phyloP scores from a whole-genome alignment of 176 grass and related monocot species.

The Triticum monococcum region DNA sequence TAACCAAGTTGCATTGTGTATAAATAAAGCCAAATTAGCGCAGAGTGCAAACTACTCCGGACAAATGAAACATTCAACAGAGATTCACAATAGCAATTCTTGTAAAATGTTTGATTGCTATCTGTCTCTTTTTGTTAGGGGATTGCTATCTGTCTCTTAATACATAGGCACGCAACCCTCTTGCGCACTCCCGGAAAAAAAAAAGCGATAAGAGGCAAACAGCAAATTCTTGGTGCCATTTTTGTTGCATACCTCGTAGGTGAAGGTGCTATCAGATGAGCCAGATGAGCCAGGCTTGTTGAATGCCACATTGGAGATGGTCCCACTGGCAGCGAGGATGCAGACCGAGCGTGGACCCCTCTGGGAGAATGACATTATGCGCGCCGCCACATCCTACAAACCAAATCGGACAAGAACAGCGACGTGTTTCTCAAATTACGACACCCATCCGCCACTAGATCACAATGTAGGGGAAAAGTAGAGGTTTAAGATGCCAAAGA shows the following conservation, averaged over 20 bases:
- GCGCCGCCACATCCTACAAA: constrained; percentile 70
- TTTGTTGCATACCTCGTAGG: constrained; percentile 50
- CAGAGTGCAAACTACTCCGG: neutral
- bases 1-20: neutral
- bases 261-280: constrained; percentile 56
- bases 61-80: neutral
- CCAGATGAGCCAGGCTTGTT: constrained; percentile 54
- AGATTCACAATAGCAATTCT: neutral
- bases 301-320: constrained; percentile 78
- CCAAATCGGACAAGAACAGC: constrained; percentile 19
- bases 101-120: no score
- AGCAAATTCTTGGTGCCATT: neutral
- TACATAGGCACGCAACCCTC: no score
- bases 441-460: neutral
- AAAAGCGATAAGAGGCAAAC: neutral
- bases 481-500: neutral
- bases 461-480: neutral
- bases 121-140: no score
- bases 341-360: constrained; percentile 89
- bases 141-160: no score
- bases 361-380: constrained; percentile 87
- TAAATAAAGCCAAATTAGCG: neutral
- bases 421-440: neutral
- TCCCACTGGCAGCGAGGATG: constrained; percentile 63
- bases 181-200: neutral